Base-by-base conservation (phyloP, 2,329 filamentous ascomycete species). In the Teratosphaeria epicoccoides region DNA sequence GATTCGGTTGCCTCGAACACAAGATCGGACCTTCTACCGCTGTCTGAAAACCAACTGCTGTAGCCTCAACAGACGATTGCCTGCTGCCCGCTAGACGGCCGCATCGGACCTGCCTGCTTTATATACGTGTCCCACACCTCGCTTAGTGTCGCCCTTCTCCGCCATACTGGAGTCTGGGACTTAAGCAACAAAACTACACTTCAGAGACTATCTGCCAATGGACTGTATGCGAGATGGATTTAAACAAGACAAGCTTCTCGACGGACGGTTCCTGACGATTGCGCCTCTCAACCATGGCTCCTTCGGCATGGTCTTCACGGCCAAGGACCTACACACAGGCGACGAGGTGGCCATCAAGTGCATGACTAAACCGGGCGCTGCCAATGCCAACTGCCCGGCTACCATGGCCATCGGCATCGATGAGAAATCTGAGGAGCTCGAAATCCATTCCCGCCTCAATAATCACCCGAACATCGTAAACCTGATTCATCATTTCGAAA, bases 251-350 rank as follows among this genome's bases (percentile, higher is more conserved):
- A 81, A 86, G 71, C 73, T 95, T 67, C 83, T 95, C 67, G 83
- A 87, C 48, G 89, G 88, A 70, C 90, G 93, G 61, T 98, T 93
- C 71, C 78, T 87, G 73, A 95, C 90, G 52, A 79, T 96, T 66
- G 87, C 90, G 61, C 90, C 93, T 52, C 85, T 98, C 74, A 98
- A 98, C 69, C 89, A 96, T 79, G 93, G 93, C 62, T 97, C 93
- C 51, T 98, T 97, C 67, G 93, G 93, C 67, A 94, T 97, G 88
- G 93, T 98, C 63, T 96, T 96, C 72, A 84, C 89, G 73, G 93
- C 91, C 54, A 85, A 79, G 68, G 89, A 98, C 69, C 76, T 83
- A 59, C 68, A 77, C 58, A 95, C 87, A 55, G 81, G 83, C 61
- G 77, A 93, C 54, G 79, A 82, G 54, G 93, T 98, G 61, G 93